Base-by-base conservation (phyloP, 306 rosid species). In the Lablab purpureus region DNA sequence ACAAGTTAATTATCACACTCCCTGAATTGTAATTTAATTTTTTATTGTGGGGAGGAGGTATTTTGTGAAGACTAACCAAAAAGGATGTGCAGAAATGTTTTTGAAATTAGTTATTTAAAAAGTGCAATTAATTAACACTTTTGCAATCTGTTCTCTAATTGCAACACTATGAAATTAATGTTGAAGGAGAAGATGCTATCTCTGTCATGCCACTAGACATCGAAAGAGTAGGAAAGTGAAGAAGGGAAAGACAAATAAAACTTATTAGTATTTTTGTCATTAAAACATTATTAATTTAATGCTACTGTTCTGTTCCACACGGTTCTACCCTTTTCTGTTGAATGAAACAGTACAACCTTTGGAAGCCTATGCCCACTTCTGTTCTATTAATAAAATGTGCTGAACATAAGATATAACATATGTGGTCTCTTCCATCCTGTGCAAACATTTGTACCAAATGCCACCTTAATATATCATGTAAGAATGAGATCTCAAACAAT, bases 401-500 rank as follows among this genome's bases (percentile, higher is more conserved):
- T 22, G 15, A 62, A 28, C 67, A 62, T 62, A 62, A 15, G 41
- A 30, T 62, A 62, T 10, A 7, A 62, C 23, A 30, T 62, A 17
- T 62, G 17, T 62, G 43, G 45, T 62, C 5, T 62, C 45, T 62
- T 62, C 45, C 23, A 17, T 28, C 23, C 23, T 30, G 13, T 28
- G 67, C 67, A 30, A n/a, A 58, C 50, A 46, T 17, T 51, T 7
- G 7, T 73, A 37, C 19, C 40, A 67, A 67, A 67, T 45, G 32
- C 46, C 73, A 30, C 55, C 71, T 59, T 6, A 46, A 40, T 67
- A 63, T 59, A 60, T 54, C 60, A 11, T 34, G 65, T 27, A 22
- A 32, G 37, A 43, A 71, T 30, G 37, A 77, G 37, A 77, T 71
- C 68, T 10, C 71, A 10, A 18, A 28, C n/a, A 45, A n/a, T 32